These are phyloP conservation scores for Apophysomyces trapeziformis DNA, from an alignment of 371 early-diverging fungal genomes.

Conservation along the genomic window DNA sequence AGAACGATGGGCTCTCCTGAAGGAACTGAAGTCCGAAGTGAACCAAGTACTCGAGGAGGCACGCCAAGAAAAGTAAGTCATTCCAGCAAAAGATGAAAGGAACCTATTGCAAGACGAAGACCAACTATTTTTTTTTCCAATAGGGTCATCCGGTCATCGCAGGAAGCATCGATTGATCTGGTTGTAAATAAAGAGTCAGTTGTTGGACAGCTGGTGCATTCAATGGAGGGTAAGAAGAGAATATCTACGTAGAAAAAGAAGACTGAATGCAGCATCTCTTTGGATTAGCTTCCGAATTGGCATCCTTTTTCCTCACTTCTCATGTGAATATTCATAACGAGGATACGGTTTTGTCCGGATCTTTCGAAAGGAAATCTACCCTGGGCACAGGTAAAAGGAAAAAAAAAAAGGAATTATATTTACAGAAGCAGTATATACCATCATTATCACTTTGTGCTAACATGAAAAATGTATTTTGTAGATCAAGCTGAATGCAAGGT, in stretches of 20 bases:
- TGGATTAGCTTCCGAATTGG: constrained; percentile 33
- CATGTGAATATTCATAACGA: constrained; percentile 40
- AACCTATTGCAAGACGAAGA: background rate
- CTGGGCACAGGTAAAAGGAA: constrained; percentile 26
- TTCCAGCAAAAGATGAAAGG: background rate
- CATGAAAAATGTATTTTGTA: constrained; percentile 11
- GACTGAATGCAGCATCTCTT: background rate
- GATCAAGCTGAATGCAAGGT: constrained; percentile 33
- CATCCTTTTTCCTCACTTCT: constrained; percentile 57
- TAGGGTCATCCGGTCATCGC: constrained; percentile 58
- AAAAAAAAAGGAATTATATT: background rate
- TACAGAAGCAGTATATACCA: too few relatives aligned
- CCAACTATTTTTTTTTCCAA: background rate
- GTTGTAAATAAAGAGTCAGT: constrained; percentile 24
- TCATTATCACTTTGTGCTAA: background rate
- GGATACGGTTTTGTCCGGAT: constrained; percentile 3
- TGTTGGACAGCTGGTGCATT: constrained; percentile 25
- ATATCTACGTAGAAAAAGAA: background rate
- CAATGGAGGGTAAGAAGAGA: constrained; percentile 32
- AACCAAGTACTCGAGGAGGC: constrained; percentile 73
- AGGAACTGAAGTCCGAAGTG: constrained; percentile 60
- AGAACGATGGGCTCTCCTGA: constrained; percentile 61
- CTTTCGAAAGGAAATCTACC: constrained; percentile 27
- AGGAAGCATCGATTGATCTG: constrained; percentile 58
- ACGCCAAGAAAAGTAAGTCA: constrained; percentile 64